phyloP scores from a whole-genome alignment of 495 filamentous ascomycete species.

The Penicillium riverlandense region DNA sequence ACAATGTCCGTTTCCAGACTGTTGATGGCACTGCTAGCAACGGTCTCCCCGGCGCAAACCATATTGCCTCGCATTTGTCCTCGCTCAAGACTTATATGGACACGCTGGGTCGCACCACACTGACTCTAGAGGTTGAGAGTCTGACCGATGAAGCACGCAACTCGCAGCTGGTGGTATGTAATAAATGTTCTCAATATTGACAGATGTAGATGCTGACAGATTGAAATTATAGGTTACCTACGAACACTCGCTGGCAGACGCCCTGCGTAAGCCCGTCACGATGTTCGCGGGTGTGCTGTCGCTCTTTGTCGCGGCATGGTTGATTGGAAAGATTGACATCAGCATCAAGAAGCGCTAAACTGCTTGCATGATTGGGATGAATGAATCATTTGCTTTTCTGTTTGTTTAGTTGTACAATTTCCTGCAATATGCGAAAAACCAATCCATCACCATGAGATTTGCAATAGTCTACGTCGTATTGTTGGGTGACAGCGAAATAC shows the following conservation, averaged over 20 bases:
- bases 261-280: constrained; percentile 77
- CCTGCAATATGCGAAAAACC: too few species aligned
- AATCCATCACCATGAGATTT: too few species aligned
- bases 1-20: constrained; percentile 53
- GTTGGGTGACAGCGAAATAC: too few species aligned
- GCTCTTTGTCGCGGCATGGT: constrained; percentile 72
- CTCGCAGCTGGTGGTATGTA: constrained; percentile 61
- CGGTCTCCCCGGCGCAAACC: constrained; percentile 25
- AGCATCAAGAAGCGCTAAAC: constrained; percentile 54
- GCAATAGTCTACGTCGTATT: too few species aligned
- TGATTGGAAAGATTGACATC: constrained; percentile 66
- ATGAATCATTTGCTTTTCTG: too few species aligned
- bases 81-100: constrained; percentile 86
- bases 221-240: constrained; percentile 54
- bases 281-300: constrained; percentile 66
- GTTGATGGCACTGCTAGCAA: constrained; percentile 31
- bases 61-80: constrained; percentile 44
- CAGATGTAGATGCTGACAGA: not conserved
- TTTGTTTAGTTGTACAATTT: too few species aligned
- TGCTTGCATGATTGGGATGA: not conserved
- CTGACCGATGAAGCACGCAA: constrained; percentile 83
- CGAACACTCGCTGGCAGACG: constrained; percentile 68
- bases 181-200: too few species aligned
- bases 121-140: constrained; percentile 75
- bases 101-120: constrained; percentile 77